Conservation (phyloP, 1,284 basidiomycete genomes). For the Trametes versicolor region DNA sequence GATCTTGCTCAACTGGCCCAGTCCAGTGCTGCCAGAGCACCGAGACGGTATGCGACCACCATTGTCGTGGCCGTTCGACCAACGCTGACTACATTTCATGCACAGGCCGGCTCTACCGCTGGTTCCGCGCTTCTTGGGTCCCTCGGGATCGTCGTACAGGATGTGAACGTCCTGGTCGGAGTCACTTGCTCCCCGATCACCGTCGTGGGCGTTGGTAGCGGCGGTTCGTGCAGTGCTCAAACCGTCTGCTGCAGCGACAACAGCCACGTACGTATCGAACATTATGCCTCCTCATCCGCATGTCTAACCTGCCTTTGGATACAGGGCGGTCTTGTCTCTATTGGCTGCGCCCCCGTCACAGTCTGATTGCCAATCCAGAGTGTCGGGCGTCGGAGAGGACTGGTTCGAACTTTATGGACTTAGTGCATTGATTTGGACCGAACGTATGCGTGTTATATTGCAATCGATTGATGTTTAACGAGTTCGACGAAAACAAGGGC, state of each 20-base stretch:
- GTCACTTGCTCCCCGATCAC: constrained; percentile 42
- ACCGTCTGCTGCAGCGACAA: constrained; percentile 19
- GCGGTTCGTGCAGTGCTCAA: constrained; percentile 28
- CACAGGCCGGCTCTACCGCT: constrained; percentile 24
- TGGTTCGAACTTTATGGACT: too few relatives aligned
- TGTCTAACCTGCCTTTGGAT: too few relatives aligned
- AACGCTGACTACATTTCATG: not conserved
- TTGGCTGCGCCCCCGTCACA: constrained; percentile 16
- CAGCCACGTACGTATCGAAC: constrained; percentile 2
- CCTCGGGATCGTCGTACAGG: constrained; percentile 38
- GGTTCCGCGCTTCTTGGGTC: constrained; percentile 30
- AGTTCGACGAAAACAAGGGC: too few relatives aligned
- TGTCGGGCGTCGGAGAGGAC: too few relatives aligned
- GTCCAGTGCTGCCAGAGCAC: constrained; percentile 39
- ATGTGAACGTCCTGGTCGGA: constrained; percentile 39
- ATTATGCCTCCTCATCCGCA: too few relatives aligned
- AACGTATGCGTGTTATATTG: too few relatives aligned
- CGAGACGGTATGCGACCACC: constrained; percentile 4
- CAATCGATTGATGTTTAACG: too few relatives aligned
- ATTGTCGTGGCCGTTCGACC: not conserved
- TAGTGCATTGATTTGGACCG: too few relatives aligned
- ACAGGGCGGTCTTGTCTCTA: constrained; percentile 16
- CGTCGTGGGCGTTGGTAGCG: constrained; percentile 36
- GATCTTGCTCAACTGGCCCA: constrained; percentile 35
- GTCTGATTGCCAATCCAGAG: too few relatives aligned